Percentiles rank a stretch among this genome's conserved stretches.
phyloP scores from a whole-genome alignment of 805 yeast genomes.

The Danielia oregonensis region DNA sequence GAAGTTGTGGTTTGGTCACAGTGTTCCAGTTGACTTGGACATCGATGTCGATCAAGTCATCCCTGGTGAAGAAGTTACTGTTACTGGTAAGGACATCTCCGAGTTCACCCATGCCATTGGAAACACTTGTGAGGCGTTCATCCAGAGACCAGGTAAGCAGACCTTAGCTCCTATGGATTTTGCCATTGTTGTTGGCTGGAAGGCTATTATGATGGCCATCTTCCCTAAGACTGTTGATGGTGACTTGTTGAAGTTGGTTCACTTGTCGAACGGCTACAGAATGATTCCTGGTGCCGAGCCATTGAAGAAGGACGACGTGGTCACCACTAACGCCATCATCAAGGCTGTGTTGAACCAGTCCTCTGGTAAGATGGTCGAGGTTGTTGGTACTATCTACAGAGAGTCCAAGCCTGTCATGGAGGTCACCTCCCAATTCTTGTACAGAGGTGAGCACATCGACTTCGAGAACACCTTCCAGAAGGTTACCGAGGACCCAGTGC shows the following conservation, averaged over 20 bases:
- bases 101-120: constrained; percentile 97
- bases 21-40: constrained; percentile 57
- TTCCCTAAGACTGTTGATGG: constrained; percentile 97
- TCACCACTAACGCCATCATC: constrained; percentile 77
- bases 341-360: constrained; percentile 87
- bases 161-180: constrained; percentile 98
- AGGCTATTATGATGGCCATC: constrained; percentile 94
- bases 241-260: constrained; percentile 90
- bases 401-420: constrained; percentile 82
- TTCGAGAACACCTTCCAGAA: constrained; percentile 90
- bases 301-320: constrained; percentile 81
- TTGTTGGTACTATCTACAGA: constrained; percentile 81
- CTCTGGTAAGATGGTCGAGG: constrained; percentile 94
- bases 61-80: constrained; percentile 62
- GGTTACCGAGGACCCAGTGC: constrained; percentile 80
- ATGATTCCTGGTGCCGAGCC: constrained; percentile 92
- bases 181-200: constrained; percentile 98
- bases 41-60: constrained; percentile 71
- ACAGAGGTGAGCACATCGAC: constrained; percentile 88
- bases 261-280: constrained; percentile 89
- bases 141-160: constrained; percentile 77
- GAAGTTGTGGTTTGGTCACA: constrained; percentile 88
- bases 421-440: constrained; percentile 91
- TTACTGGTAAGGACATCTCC: constrained; percentile 73
- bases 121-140: constrained; percentile 94